These are phyloP conservation scores for Colletotrichum tabaci DNA, from an alignment of 2,329 filamentous ascomycete genomes.

Conservation along the genomic window DNA sequence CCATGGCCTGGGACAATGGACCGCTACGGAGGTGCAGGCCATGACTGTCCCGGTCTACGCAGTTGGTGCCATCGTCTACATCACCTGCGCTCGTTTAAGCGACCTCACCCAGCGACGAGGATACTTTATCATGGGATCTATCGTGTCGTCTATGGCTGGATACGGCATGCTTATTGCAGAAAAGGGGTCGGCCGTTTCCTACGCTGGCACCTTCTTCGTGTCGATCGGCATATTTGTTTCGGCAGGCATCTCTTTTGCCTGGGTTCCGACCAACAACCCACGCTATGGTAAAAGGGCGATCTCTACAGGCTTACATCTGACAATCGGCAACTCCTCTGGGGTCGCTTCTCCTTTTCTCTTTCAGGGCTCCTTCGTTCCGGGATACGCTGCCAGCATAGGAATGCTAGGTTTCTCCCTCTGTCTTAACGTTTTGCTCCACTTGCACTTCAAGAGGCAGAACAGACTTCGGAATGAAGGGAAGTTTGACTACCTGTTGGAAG, in stretches of 20 bases:
- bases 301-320: conserved; percentile 36
- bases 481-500: conserved; percentile 58
- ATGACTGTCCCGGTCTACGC: conserved; percentile 79
- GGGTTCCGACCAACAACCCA: conserved; percentile 39
- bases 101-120: conserved; percentile 49
- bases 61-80: conserved; percentile 73
- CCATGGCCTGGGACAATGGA: conserved; percentile 70
- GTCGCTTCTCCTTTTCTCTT: conserved; percentile 75
- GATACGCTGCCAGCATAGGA: conserved; percentile 66
- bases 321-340: conserved; percentile 59
- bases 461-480: conserved; percentile 53
- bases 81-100: conserved; percentile 68
- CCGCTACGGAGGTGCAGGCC: conserved; percentile 72
- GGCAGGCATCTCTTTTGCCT: conserved; percentile 37
- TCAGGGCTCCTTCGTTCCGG: conserved; percentile 59
- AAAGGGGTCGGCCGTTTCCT: conserved; percentile 4
- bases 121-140: conserved; percentile 27
- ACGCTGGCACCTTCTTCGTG: conserved; percentile 66
- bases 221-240: conserved; percentile 52
- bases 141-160: conserved; percentile 21
- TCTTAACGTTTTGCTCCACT: conserved; percentile 48
- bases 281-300: conserved; percentile 43
- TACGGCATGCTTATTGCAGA: conserved; percentile 33
- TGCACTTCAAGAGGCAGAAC: conserved; percentile 54
- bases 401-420: conserved; percentile 57